A percentile compares a stretch with the other conserved stretches of the same genome.
These are phyloP conservation scores for Cutaneotrichosporon sp. DNA, from an alignment of 1,284 basidiomycete genomes.

Conservation along the genomic window DNA sequence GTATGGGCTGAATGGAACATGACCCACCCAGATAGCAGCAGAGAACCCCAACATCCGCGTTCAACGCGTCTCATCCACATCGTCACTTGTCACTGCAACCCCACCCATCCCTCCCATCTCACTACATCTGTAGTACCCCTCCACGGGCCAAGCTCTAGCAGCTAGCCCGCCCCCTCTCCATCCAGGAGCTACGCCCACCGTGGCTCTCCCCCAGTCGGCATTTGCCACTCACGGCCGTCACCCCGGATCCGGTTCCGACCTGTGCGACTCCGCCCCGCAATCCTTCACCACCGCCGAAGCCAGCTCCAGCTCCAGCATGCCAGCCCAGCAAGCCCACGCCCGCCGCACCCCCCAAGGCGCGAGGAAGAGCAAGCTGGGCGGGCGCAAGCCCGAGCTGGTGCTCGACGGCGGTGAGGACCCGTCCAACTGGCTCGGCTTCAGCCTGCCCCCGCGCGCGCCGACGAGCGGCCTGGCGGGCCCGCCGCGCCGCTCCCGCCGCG, in stretches of 20 bases:
- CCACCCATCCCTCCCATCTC: not conserved
- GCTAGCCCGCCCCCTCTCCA: not conserved
- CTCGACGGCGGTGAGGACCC: slow-evolving; percentile 36
- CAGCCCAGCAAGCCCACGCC: slow-evolving; percentile 10
- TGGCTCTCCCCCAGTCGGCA: not conserved
- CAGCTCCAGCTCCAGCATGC: slow-evolving; percentile 6
- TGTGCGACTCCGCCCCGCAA: too few relatives aligned
- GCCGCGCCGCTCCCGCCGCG: slow-evolving; percentile 65
- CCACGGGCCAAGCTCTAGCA: not conserved
- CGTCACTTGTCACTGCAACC: not conserved
- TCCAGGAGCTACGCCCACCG: not conserved
- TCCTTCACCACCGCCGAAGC: too few relatives aligned
- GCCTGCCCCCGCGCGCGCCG: slow-evolving; percentile 67
- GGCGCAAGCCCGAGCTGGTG: slow-evolving; percentile 34
- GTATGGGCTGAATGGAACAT: not conserved
- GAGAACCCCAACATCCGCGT: not conserved
- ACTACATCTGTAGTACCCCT: not conserved
- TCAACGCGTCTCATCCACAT: not conserved
- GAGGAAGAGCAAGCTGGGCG: slow-evolving; percentile 12
- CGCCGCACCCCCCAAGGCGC: slow-evolving; percentile 12
- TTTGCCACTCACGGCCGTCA: slow-evolving; percentile 8
- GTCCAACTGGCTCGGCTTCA: slow-evolving; percentile 67
- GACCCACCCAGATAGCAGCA: too few relatives aligned
- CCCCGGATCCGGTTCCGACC: not conserved
- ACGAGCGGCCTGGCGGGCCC: slow-evolving; percentile 54